phyloP scores from a whole-genome alignment of 1,284 basidiomycete genomes.

The Leccinum huronense region DNA sequence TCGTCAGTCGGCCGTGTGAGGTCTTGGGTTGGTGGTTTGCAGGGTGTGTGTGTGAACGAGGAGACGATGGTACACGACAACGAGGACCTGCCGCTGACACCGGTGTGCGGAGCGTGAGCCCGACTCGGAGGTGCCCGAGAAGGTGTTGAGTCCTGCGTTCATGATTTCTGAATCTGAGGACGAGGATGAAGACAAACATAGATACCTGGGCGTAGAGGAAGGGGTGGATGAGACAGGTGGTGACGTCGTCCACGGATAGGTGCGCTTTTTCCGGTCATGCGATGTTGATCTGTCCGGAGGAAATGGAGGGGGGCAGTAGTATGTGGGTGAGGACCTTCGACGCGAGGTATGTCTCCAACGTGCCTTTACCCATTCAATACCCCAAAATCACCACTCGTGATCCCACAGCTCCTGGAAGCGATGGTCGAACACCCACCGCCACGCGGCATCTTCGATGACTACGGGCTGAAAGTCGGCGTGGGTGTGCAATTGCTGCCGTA shows the following conservation, averaged over 20 bases:
- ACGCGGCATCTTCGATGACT: slow-evolving; percentile 54
- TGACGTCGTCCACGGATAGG: slow-evolving; percentile 58
- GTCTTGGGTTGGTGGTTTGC: slow-evolving; percentile 44
- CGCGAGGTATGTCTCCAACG: slow-evolving; percentile 61
- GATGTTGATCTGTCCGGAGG: slow-evolving; percentile 56
- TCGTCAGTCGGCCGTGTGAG: slow-evolving; percentile 40
- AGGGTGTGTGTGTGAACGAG: neutral
- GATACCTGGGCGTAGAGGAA: slow-evolving; percentile 34
- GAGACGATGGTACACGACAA: slow-evolving; percentile 16
- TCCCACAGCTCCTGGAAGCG: slow-evolving; percentile 16
- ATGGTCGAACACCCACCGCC: slow-evolving; percentile 55
- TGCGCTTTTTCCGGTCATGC: slow-evolving; percentile 35
- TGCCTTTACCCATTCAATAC: neutral
- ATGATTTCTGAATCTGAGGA: slow-evolving; percentile 62
- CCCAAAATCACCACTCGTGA: too few species aligned
- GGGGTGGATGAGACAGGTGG: slow-evolving; percentile 31
- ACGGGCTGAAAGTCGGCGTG: slow-evolving; percentile 40
- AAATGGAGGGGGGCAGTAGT: slow-evolving; percentile 73
- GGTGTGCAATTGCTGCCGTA: slow-evolving; percentile 9
- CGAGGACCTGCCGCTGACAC: slow-evolving; percentile 50
- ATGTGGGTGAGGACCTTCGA: slow-evolving; percentile 79
- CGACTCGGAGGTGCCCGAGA: slow-evolving; percentile 51
- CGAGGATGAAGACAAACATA: slow-evolving; percentile 40
- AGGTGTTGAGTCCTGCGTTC: slow-evolving; percentile 70
- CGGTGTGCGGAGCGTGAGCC: slow-evolving; percentile 65